Base-by-base conservation (phyloP, 2,329 filamentous ascomycete species). In the Cucurbitaria berberidis region DNA sequence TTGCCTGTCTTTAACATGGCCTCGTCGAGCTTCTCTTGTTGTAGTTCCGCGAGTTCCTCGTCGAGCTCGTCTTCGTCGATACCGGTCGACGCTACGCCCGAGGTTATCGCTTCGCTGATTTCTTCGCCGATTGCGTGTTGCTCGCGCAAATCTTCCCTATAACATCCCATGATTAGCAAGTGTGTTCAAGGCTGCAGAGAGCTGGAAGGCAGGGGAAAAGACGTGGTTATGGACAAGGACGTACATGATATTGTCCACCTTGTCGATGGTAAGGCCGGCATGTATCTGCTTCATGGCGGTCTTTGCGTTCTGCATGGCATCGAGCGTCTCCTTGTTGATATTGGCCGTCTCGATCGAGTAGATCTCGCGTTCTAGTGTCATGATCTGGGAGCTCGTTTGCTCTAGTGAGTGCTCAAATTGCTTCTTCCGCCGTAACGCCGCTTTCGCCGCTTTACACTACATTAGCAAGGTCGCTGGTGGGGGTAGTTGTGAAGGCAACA, bases 281-380 rank as follows among this genome's bases (percentile, higher is more conserved):
- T 98, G 92, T 67, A 99, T 99, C 60, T 88, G 82, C 80, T 93
- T 89, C 93, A 99, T 98, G 30, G 93, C 95, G 56, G 87, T 81
- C 62, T 90, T 87, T 10, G 95, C 93, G 73, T 88, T 88, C 84
- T 96, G 89, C 92, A 99, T 97, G 7, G 93, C 93, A 64, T 89
- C 85, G 61, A 98, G 82, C 11, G 95, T 99, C 82, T 97, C 93
- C 78, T 93, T 88, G 82, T 99, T 99, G 81, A 99, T 97, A 76
- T 98, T 99, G 57, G 95, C 95, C 42, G 93, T 91, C 78, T 99
- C 95, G 80, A 99, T 98, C 55, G 90, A 89, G 76, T 95, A 95
- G 72, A 98, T 96, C 76, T 99, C 92, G 72, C 93, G 89, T 76
- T 99, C 95, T 39, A 99, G 83, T 19, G 95, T 96, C 67, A 87